Conservation (phyloP, 805 yeast genomes). For the Helenozyma baotianmanensis region DNA sequence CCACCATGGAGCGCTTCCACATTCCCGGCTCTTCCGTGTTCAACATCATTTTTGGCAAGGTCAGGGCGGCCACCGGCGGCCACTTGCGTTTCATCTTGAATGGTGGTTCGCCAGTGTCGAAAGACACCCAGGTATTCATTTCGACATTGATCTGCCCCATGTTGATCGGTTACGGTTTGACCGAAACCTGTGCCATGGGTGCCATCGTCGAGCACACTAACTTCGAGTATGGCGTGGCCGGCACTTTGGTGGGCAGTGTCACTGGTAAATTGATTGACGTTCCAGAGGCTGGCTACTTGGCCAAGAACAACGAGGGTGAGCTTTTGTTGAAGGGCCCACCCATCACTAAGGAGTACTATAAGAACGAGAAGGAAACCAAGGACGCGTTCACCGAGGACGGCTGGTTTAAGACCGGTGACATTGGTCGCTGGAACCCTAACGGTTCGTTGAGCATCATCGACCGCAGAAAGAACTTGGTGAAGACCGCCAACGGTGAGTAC, state of each 20-base stretch:
- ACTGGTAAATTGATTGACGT: constrained; percentile 90
- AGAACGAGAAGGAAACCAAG: constrained; percentile 76
- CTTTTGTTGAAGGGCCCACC: constrained; percentile 72
- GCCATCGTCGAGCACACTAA: constrained; percentile 60
- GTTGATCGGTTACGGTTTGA: constrained; percentile 93
- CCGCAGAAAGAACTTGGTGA: constrained; percentile 92
- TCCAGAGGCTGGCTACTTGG: constrained; percentile 84
- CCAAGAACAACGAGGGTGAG: constrained; percentile 92
- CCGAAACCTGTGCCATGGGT: constrained; percentile 92
- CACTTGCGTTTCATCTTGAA: constrained; percentile 64
- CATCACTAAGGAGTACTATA: constrained; percentile 73
- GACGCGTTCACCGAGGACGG: constrained; percentile 78
- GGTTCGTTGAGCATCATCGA: constrained; percentile 85
- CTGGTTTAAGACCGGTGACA: constrained; percentile 97
- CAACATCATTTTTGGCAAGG: constrained; percentile 81
- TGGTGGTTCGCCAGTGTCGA: constrained; percentile 90
- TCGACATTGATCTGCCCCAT: constrained; percentile 74
- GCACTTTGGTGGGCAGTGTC: constrained; percentile 76
- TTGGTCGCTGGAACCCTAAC: constrained; percentile 82
- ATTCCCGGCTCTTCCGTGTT: constrained; percentile 71
- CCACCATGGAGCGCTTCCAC: constrained; percentile 54
- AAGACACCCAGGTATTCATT: constrained; percentile 77
- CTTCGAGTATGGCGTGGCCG: constrained; percentile 73
- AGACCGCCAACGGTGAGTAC: constrained; percentile 95
- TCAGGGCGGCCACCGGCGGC: constrained; percentile 95